Conservation (phyloP, 1,284 basidiomycete species). For the Ceratobasidium sp. region DNA sequence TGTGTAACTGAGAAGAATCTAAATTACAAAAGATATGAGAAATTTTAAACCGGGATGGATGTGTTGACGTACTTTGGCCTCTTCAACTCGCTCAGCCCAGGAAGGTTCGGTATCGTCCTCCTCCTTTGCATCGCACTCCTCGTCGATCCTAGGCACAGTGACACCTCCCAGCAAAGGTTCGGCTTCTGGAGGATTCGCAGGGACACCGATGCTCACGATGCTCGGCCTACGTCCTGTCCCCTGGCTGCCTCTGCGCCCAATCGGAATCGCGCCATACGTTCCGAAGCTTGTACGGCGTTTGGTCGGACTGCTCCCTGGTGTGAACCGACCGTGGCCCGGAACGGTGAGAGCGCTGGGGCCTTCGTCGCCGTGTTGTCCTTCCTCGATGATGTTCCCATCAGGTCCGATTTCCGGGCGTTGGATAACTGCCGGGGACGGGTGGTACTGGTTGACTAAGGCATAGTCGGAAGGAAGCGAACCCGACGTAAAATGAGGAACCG, state of each 20-base stretch:
- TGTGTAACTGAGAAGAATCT: conserved; percentile 63
- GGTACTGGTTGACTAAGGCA: conserved; percentile 27
- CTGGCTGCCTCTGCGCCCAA: conserved; percentile 25
- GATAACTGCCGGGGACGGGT: conserved; percentile 16
- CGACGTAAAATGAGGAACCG: conserved; percentile 34
- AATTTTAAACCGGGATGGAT: neutral
- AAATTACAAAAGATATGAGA: neutral
- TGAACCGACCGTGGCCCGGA: neutral
- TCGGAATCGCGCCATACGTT: conserved; percentile 33
- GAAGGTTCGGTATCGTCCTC: conserved; percentile 20
- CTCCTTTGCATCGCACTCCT: conserved; percentile 27
- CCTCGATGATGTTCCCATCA: conserved; percentile 3
- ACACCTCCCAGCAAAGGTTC: conserved; percentile 33
- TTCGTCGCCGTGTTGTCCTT: neutral
- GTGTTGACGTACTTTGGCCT: conserved; percentile 22
- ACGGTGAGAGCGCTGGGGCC: conserved; percentile 6
- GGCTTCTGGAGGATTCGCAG: conserved; percentile 27
- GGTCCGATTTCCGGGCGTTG: neutral
- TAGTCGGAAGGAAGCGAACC: conserved; percentile 37
- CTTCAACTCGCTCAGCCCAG: conserved; percentile 36
- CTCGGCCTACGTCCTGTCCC: conserved; percentile 12
- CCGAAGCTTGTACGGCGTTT: conserved; percentile 29
- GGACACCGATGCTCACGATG: neutral
- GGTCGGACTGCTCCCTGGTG: conserved; percentile 27
- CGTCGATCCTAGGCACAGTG: conserved; percentile 36